Evolutionary conservation across 768 basidiomycete species (phyloP).

Genomic region (Tylopilus intermedius): DNA sequence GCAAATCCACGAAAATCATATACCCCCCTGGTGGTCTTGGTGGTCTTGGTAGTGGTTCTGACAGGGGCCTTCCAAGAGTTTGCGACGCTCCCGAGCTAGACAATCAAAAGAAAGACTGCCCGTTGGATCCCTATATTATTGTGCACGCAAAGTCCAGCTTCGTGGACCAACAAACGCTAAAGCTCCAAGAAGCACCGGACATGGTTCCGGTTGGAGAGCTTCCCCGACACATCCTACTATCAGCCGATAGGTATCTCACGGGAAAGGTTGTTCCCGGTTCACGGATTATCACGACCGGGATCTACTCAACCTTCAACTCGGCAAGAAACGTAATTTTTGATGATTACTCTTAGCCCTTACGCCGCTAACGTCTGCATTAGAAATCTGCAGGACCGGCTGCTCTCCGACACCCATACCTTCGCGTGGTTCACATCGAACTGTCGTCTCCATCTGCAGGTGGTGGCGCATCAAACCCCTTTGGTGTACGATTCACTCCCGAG

Average conservation of each 20-base stretch:
- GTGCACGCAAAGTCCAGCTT: constrained; percentile 92
- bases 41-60: constrained; percentile 82
- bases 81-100: constrained; percentile 80
- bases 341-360: background rate
- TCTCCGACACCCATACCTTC: constrained; percentile 89
- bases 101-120: constrained; percentile 91
- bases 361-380: constrained; percentile 31
- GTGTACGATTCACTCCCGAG: constrained; percentile 84
- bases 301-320: constrained; percentile 94
- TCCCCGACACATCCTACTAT: constrained; percentile 90
- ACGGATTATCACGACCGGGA: constrained; percentile 91
- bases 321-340: constrained; percentile 63
- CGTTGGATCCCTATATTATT: constrained; percentile 92
- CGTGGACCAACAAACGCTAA: constrained; percentile 93
- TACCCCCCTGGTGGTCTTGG: constrained; percentile 76
- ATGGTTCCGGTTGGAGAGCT: constrained; percentile 99
- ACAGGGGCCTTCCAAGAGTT: constrained; percentile 76
- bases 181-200: constrained; percentile 97
- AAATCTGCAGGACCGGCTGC: constrained; percentile 83
- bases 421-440: constrained; percentile 86
- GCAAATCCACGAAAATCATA: constrained; percentile 73
- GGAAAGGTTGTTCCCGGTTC: constrained; percentile 94
- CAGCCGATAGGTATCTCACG: constrained; percentile 85
- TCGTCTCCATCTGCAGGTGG: constrained; percentile 73
- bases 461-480: constrained; percentile 77